These are phyloP conservation scores for Trichomonascus vanleenenianus DNA, from an alignment of 805 yeast genomes.

Conservation along the genomic window DNA sequence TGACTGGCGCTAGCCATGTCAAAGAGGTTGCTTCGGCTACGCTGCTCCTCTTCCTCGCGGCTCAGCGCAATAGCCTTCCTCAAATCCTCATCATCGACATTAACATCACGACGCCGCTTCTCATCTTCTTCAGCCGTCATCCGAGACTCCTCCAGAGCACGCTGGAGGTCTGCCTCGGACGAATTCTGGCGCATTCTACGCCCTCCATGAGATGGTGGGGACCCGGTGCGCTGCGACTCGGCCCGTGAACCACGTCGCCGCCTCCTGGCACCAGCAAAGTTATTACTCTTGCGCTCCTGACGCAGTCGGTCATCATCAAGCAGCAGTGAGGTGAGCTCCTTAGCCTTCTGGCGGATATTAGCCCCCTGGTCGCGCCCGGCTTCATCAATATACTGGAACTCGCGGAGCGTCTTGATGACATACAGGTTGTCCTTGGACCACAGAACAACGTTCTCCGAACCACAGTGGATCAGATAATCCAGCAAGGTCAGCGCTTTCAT, in stretches of 20 bases:
- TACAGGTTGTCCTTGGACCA: conserved; percentile 91
- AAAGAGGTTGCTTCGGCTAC: conserved; percentile 25
- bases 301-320: conserved; percentile 74
- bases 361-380: conserved; percentile 80
- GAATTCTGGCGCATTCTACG: not conserved
- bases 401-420: conserved; percentile 81
- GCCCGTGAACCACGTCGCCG: conserved; percentile 10
- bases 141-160: conserved; percentile 73
- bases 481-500: conserved; percentile 86
- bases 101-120: conserved; percentile 33
- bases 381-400: conserved; percentile 77
- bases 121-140: conserved; percentile 81
- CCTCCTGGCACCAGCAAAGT: conserved; percentile 18
- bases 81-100: conserved; percentile 51
- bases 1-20: conserved; percentile 16
- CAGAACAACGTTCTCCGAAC: conserved; percentile 78
- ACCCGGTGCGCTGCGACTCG: not conserved
- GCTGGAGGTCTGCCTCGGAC: conserved; percentile 63
- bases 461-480: conserved; percentile 78
- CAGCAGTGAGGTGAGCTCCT: conserved; percentile 72
- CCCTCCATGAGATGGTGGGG: not conserved
- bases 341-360: conserved; percentile 80
- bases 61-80: conserved; percentile 63
- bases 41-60: conserved; percentile 68
- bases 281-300: conserved; percentile 45